Evolutionary conservation across 768 basidiomycete genomes (phyloP).

Genomic region (Tulasnella sp.): DNA sequence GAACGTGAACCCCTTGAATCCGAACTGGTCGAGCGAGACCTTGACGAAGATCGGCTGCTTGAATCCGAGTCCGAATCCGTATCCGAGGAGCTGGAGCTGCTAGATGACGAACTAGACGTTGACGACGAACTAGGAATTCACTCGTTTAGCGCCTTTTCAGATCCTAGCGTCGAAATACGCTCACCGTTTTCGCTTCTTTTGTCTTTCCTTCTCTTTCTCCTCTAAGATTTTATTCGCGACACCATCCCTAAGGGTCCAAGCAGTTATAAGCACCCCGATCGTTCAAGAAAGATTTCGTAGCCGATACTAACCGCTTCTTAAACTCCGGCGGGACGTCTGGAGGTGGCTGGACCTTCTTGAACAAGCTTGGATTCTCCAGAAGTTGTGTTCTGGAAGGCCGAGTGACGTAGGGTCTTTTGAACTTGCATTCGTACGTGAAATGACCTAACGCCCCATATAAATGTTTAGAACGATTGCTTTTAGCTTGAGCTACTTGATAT

Average conservation of each 20-base stretch:
- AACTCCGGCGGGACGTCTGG: constrained; percentile 90
- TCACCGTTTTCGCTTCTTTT: constrained; percentile 33
- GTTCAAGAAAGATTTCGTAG: not conserved
- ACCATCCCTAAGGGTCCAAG: not conserved
- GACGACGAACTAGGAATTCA: not conserved
- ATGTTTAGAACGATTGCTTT: not conserved
- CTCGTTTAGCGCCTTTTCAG: not conserved
- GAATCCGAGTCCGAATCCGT: constrained; percentile 36
- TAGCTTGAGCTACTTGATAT: not conserved
- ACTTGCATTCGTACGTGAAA: constrained; percentile 87
- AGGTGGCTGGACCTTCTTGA: constrained; percentile 65
- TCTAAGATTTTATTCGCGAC: constrained; percentile 72
- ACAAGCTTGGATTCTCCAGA: constrained; percentile 64
- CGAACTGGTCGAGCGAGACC: constrained; percentile 35
- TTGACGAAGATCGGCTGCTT: constrained; percentile 40
- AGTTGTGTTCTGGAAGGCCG: constrained; percentile 85
- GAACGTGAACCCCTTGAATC: constrained; percentile 27
- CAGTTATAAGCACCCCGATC: not conserved
- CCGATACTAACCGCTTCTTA: constrained; percentile 55
- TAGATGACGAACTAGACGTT: constrained; percentile 13
- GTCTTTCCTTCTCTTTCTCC: constrained; percentile 70
- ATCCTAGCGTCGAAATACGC: too few species aligned
- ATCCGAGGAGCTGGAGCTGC: constrained; percentile 29
- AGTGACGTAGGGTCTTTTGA: constrained; percentile 68
- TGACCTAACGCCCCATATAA: constrained; percentile 51